Percentiles rank a stretch among this genome's conserved stretches.
Evolutionary conservation across 202 grass and related monocot species (phyloP).

Genomic region (Zizania palustris): DNA sequence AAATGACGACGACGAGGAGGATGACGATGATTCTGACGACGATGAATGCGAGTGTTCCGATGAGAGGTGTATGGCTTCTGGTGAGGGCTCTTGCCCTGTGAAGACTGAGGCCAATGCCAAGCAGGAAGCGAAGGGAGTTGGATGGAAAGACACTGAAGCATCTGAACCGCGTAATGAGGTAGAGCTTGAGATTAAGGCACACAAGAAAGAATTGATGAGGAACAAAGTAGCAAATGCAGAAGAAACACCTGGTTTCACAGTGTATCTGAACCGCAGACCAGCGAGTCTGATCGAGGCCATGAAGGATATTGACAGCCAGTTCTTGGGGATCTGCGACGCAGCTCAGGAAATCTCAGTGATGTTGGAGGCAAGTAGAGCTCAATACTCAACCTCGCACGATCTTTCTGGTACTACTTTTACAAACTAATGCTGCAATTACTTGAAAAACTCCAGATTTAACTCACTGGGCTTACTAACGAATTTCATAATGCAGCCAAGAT

Average conservation of each 20-base stretch:
- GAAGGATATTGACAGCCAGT: slow-evolving; percentile 81
- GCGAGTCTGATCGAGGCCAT: slow-evolving; percentile 74
- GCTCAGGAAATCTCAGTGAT: slow-evolving; percentile 87
- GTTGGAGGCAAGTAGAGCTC: slow-evolving; percentile 87
- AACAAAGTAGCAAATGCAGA: slow-evolving; percentile 66
- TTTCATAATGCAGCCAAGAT: slow-evolving; percentile 69
- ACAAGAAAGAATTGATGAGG: slow-evolving; percentile 68
- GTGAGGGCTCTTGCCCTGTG: slow-evolving; percentile 33
- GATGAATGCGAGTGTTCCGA: slow-evolving; percentile 50
- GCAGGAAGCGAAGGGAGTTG: slow-evolving; percentile 60
- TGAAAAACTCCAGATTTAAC: slow-evolving; percentile 40
- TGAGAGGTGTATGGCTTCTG: slow-evolving; percentile 42
- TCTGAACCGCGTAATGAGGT: slow-evolving; percentile 48
- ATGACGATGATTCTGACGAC: slow-evolving; percentile 40
- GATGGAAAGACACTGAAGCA: slow-evolving; percentile 59
- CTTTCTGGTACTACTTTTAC: slow-evolving; percentile 76
- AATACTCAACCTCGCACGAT: slow-evolving; percentile 74
- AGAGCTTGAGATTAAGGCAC: slow-evolving; percentile 62
- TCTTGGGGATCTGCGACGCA: slow-evolving; percentile 68
- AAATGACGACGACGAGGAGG: slow-evolving; percentile 32
- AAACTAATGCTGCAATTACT: slow-evolving; percentile 40
- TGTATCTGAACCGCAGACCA: slow-evolving; percentile 83
- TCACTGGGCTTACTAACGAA: slow-evolving; percentile 34
- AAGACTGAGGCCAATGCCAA: slow-evolving; percentile 48
- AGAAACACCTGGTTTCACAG: slow-evolving; percentile 86